These are phyloP conservation scores for Chalara sp. DNA, from an alignment of 2,329 filamentous ascomycete species.

Conservation along the genomic window DNA sequence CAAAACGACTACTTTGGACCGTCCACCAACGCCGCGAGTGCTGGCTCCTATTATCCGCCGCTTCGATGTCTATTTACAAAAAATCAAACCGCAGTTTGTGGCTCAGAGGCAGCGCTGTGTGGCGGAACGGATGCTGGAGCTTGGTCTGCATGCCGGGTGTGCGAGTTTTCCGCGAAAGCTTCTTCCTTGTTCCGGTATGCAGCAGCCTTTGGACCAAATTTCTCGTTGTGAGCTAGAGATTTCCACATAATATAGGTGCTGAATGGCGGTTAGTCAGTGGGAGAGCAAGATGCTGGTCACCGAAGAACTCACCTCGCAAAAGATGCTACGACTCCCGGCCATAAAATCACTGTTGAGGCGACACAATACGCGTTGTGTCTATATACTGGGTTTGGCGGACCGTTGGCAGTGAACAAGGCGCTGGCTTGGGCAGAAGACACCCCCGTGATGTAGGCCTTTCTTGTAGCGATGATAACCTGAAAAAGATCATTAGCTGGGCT, in stretches of 20 bases:
- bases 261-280: background rate
- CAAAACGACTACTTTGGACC: too few species aligned
- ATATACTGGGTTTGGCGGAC: slow-evolving; percentile 34
- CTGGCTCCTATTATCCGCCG: too few species aligned
- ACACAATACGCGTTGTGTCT: slow-evolving; percentile 41
- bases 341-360: slow-evolving; percentile 44
- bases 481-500: background rate
- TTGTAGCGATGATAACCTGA: slow-evolving; percentile 39
- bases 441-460: slow-evolving; percentile 38
- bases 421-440: slow-evolving; percentile 21
- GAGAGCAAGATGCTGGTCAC: background rate
- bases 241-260: slow-evolving; percentile 30
- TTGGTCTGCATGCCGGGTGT: too few species aligned
- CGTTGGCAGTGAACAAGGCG: slow-evolving; percentile 26
- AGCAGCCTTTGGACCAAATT: slow-evolving; percentile 21
- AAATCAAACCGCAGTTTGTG: too few species aligned
- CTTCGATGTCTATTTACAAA: too few species aligned
- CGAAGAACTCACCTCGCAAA: slow-evolving; percentile 33
- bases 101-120: too few species aligned
- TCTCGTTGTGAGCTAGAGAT: slow-evolving; percentile 29
- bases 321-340: slow-evolving; percentile 43
- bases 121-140: too few species aligned
- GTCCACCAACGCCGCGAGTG: too few species aligned
- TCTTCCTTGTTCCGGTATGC: slow-evolving; percentile 11
- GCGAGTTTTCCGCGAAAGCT: background rate